Conservation (phyloP, 129 eudicot species). For the Flaveria bidentis region DNA sequence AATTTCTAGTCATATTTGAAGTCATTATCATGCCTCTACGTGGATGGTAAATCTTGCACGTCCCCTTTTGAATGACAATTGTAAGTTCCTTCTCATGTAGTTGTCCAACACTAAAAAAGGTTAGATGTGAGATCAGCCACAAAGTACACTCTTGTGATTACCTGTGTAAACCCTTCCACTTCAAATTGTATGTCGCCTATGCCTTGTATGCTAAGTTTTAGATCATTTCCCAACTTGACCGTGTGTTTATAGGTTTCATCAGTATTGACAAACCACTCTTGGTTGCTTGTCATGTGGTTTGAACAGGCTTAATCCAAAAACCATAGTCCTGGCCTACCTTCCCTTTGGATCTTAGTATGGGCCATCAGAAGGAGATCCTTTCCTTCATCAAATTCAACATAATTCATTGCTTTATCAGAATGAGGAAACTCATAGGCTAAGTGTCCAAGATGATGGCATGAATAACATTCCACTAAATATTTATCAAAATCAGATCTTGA, state of each 20-base stretch:
- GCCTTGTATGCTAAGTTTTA: too few relatives aligned
- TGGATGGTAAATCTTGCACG: too few relatives aligned
- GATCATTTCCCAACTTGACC: background rate
- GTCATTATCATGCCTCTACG: too few relatives aligned
- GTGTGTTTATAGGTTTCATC: background rate
- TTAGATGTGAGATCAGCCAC: too few relatives aligned
- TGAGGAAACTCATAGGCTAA: background rate
- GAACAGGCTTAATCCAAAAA: background rate
- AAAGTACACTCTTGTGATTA: too few relatives aligned
- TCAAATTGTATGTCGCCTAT: too few relatives aligned
- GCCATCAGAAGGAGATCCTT: background rate
- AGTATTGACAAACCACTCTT: background rate
- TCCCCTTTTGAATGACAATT: too few relatives aligned
- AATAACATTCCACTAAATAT: background rate
- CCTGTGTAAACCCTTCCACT: too few relatives aligned
- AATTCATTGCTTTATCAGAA: background rate
- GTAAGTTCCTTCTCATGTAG: too few relatives aligned
- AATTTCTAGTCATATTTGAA: too few relatives aligned
- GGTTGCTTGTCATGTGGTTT: background rate
- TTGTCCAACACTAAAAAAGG: too few relatives aligned
- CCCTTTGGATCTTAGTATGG: background rate
- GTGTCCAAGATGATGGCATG: background rate
- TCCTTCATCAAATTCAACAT: background rate
- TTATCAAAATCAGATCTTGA: background rate
- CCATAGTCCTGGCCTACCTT: too few relatives aligned